These are phyloP conservation scores for Penicillium tannophilum DNA, from an alignment of 495 filamentous ascomycete genomes.

Conservation along the genomic window DNA sequence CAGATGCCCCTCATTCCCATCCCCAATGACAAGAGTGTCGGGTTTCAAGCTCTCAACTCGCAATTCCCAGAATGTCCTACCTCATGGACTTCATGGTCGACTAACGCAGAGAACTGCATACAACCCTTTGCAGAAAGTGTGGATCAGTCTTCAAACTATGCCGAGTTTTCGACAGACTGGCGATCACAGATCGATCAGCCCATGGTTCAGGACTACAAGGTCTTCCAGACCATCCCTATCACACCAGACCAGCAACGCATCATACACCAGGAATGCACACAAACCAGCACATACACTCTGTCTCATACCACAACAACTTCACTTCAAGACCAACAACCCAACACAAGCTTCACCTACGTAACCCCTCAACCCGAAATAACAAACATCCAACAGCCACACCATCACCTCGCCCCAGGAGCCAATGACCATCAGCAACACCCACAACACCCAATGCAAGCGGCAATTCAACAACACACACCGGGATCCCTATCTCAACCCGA, in stretches of 20 bases:
- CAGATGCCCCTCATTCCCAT: neutral
- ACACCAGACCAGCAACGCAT: neutral
- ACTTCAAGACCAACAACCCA: neutral
- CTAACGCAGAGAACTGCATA: neutral
- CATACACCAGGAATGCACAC: neutral
- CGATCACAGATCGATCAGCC: neutral
- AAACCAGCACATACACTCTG: neutral
- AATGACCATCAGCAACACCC: neutral
- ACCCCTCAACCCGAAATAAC: too few species aligned
- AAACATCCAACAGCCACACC: too few species aligned
- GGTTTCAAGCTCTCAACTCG: neutral
- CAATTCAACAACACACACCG: neutral
- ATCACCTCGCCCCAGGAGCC: too few species aligned
- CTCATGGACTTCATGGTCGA: neutral
- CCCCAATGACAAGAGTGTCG: neutral
- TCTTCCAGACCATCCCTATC: neutral
- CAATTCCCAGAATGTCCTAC: neutral
- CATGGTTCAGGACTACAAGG: neutral
- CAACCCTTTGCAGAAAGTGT: neutral
- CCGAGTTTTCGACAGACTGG: neutral
- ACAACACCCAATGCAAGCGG: neutral
- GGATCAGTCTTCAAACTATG: neutral
- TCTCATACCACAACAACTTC: neutral
- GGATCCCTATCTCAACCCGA: neutral
- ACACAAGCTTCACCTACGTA: neutral